Conservation (phyloP, 352 stramenopile species). For the Pythium utonaiense region DNA sequence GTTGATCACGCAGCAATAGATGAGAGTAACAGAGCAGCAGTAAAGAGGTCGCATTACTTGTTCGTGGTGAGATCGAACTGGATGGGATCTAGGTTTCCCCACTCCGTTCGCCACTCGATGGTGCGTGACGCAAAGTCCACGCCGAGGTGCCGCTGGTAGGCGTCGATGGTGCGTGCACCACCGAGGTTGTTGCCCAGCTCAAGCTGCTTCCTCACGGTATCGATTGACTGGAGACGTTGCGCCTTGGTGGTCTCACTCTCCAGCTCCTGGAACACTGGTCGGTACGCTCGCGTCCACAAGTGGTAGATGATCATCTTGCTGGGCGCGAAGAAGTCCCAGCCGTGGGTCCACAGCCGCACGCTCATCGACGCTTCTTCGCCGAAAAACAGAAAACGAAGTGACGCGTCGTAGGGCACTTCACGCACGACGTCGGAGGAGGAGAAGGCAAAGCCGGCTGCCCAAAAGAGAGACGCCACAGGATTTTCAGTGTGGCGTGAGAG, state of each 20-base stretch:
- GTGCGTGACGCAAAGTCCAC: slow-evolving; percentile 37
- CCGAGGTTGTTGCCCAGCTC: slow-evolving; percentile 25
- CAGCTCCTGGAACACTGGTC: slow-evolving; percentile 73
- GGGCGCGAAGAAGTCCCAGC: slow-evolving; percentile 91
- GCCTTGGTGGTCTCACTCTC: slow-evolving; percentile 32
- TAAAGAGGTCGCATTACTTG: slow-evolving; percentile 5
- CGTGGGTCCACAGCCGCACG: slow-evolving; percentile 84
- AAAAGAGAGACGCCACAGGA: slow-evolving; percentile 57
- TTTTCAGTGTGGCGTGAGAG: slow-evolving; percentile 38
- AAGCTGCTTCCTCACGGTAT: slow-evolving; percentile 18
- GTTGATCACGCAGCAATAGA: slow-evolving; percentile 51
- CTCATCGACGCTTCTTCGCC: slow-evolving; percentile 92
- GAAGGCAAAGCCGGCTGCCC: slow-evolving; percentile 76
- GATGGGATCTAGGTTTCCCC: slow-evolving; percentile 58
- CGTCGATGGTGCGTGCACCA: slow-evolving; percentile 31
- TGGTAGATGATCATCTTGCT: slow-evolving; percentile 80
- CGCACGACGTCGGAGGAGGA: slow-evolving; percentile 40
- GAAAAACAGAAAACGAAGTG: slow-evolving; percentile 91
- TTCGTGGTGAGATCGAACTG: slow-evolving; percentile 43
- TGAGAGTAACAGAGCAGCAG: not conserved
- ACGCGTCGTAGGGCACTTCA: slow-evolving; percentile 85
- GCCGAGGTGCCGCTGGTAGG: slow-evolving; percentile 50
- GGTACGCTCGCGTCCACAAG: slow-evolving; percentile 83
- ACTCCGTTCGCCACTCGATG: slow-evolving; percentile 55
- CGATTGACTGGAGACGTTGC: slow-evolving; percentile 29